Conservation (phyloP, 2,329 filamentous ascomycete species). For the Epichloe gansuensis region DNA sequence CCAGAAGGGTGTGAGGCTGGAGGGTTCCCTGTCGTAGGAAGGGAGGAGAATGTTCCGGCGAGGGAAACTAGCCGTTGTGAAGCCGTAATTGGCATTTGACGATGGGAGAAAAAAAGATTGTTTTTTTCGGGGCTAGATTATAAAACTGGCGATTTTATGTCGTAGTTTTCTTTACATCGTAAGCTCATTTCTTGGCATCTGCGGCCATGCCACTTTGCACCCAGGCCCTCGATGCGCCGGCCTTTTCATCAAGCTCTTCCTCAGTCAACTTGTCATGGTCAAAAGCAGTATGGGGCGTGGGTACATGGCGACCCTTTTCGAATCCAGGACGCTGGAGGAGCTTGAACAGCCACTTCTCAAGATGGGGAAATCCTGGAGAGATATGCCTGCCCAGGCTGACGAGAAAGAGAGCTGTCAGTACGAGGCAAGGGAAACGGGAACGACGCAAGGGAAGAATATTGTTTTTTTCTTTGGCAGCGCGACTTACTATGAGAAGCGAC, state of each 20-base stretch:
- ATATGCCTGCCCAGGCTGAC: slow-evolving; percentile 27
- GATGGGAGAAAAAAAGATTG: background rate
- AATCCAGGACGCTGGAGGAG: slow-evolving; percentile 58
- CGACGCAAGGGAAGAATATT: background rate
- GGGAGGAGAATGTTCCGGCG: slow-evolving; percentile 27
- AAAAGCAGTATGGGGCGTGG: slow-evolving; percentile 51
- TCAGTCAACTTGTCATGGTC: slow-evolving; percentile 30
- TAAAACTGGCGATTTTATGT: background rate
- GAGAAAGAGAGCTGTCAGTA: background rate
- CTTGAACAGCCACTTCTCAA: slow-evolving; percentile 67
- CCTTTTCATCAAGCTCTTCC: slow-evolving; percentile 45
- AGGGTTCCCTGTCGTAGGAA: slow-evolving; percentile 24
- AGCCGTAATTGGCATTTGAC: background rate
- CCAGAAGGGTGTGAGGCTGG: slow-evolving; percentile 38
- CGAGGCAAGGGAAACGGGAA: background rate
- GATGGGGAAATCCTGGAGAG: slow-evolving; percentile 60
- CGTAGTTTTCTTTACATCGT: no score
- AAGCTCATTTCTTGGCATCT: slow-evolving; percentile 39
- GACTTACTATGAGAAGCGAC: slow-evolving; percentile 39
- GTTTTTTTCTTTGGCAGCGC: background rate
- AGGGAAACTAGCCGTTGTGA: slow-evolving; percentile 24
- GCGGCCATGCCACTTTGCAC: slow-evolving; percentile 58
- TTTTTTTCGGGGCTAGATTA: background rate
- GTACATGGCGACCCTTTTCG: slow-evolving; percentile 65
- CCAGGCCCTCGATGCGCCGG: slow-evolving; percentile 45